Conservation (phyloP, 1,139 yeast species). For the Candida anutae region DNA sequence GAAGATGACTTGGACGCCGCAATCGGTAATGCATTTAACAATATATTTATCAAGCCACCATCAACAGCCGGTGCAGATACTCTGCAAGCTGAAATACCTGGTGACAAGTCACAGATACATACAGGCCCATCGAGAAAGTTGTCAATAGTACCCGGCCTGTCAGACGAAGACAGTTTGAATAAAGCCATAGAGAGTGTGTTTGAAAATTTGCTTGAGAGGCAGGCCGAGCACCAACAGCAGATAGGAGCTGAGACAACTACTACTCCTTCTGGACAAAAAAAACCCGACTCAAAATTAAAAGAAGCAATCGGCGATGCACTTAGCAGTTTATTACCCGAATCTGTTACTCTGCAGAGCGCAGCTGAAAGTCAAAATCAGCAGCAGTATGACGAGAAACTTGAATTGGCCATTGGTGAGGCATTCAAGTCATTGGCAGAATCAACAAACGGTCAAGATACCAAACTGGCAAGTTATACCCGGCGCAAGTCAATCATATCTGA, state of each 20-base stretch:
- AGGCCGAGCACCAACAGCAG: background rate
- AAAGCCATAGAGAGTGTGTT: conserved; percentile 3
- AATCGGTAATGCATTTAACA: conserved; percentile 20
- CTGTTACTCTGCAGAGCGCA: background rate
- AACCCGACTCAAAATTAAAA: conserved; percentile 10
- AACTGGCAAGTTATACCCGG: background rate
- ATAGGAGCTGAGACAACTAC: background rate
- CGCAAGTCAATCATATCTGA: conserved; percentile 1
- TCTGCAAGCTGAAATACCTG: background rate
- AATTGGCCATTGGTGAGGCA: conserved; percentile 19
- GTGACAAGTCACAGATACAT: too few relatives aligned
- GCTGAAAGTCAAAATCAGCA: conserved; percentile 1
- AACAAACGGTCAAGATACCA: conserved; percentile 1
- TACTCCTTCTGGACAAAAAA: conserved; percentile 1
- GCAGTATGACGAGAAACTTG: conserved; percentile 17
- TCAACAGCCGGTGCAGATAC: conserved; percentile 1
- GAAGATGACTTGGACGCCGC: conserved; percentile 20
- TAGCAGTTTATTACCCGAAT: conserved; percentile 2
- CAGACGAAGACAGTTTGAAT: conserved; percentile 2
- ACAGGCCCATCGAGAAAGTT: too few relatives aligned
- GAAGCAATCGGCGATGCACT: conserved; percentile 18
- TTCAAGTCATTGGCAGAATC: conserved; percentile 9
- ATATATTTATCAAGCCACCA: conserved; percentile 3
- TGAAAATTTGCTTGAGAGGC: conserved; percentile 3
- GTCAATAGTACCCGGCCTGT: too few relatives aligned